Evolutionary conservation across 2,329 filamentous ascomycete genomes (phyloP).

Genomic region (Colletotrichum euphorbiae): DNA sequence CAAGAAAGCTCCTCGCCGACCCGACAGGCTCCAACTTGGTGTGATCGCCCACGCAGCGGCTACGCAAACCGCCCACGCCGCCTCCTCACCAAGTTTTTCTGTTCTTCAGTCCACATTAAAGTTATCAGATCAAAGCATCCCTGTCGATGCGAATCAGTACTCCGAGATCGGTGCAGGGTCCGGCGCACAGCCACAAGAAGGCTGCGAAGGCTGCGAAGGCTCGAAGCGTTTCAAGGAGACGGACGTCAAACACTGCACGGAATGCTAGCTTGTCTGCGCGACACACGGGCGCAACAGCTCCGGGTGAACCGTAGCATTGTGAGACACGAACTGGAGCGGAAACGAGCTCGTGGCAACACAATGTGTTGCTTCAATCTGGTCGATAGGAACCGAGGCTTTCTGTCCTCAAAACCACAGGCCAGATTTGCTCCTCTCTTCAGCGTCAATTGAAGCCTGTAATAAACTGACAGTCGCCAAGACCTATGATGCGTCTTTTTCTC

Average conservation of each 20-base stretch:
- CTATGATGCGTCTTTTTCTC: constrained; percentile 19
- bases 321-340: constrained; percentile 31
- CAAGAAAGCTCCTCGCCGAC: constrained; percentile 13
- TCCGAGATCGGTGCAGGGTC: constrained; percentile 35
- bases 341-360: constrained; percentile 6
- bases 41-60: constrained; percentile 22
- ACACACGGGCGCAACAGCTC: constrained; percentile 12
- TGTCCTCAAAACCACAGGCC: background rate
- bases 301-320: constrained; percentile 23
- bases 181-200: constrained; percentile 25
- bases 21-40: constrained; percentile 1
- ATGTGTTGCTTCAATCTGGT: background rate
- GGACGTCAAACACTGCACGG: constrained; percentile 38
- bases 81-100: constrained; percentile 4
- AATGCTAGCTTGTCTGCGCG: constrained; percentile 19
- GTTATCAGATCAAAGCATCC: constrained; percentile 38
- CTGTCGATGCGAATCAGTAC: constrained; percentile 27
- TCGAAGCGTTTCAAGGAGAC: constrained; percentile 37
- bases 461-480: background rate
- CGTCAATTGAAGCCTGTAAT: background rate
- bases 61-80: background rate
- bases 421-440: background rate
- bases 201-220: background rate
- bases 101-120: constrained; percentile 28
- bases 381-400: background rate